Base-by-base conservation (phyloP, 192 early-diverging fungal species). In the Kappamyces sp. region DNA sequence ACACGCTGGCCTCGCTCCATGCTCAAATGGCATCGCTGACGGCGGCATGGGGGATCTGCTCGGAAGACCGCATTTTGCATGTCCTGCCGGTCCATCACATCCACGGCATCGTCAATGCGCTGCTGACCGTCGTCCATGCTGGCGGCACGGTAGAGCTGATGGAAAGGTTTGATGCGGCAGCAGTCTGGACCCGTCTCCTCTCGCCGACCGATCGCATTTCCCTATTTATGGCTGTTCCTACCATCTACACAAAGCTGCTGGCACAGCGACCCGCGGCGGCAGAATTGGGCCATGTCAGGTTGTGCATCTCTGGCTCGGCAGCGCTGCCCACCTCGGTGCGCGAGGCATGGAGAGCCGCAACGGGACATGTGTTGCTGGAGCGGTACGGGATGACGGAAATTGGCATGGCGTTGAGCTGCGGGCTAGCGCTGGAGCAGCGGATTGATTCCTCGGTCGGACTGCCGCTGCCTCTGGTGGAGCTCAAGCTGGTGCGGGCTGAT, bases 161-260 rank as follows among this genome's bases (percentile, higher is more conserved):
- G 35, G 71, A 78, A 33, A 78, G 78, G 35, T 89, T 91, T 64
- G 76, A 89, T 68, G 72, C 78, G 2, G 66, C 59, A 22, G 22
- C 61, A 4, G 81, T 87, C 4, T 91, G 89, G 90, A 46, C 66
- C 34, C 73, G 34, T 29, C 36, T 54, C 6, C 31, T 22, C 29
- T 32, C 4, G 87, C 3, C 81, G 84, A 64, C 75, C 79, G 45
- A 62, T 68, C 37, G 66, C 70, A 3, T 90, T 3, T 79, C 89
- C 0, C 50, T 91, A 9, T 84, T 92, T 50, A 94, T 92, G 91
- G 88, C 87, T 3, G 91, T 94, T 8, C 91, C 91, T 2, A 90
- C 91, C 11, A 86, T 91, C 57, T 91, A 94, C 73, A 76, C 85
- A 1, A 87, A 86, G 64, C 69, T 94, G 42, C 67, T 81, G 8